Conservation (phyloP, 1,139 yeast species). For the Debaryomyces singareniensis region DNA sequence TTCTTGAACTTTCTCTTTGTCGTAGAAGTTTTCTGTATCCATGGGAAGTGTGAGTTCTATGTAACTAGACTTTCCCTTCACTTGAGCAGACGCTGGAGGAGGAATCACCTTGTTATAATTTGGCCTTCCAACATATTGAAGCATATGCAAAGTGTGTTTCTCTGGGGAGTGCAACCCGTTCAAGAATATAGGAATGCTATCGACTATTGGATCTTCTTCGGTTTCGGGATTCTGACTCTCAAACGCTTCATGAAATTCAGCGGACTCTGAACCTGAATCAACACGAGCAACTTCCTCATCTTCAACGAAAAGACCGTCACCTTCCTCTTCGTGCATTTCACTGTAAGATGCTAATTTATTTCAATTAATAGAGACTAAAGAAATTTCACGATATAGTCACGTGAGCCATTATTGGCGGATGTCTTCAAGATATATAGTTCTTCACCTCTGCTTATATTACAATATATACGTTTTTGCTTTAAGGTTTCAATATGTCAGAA, state of each 20-base stretch:
- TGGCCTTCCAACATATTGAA: slow-evolving; percentile 74
- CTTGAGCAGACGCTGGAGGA: slow-evolving; percentile 42
- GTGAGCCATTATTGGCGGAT: neutral
- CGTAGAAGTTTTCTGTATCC: slow-evolving; percentile 59
- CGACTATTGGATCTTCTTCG: slow-evolving; percentile 71
- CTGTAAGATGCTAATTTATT: too few relatives aligned
- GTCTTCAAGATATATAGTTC: neutral
- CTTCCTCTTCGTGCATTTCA: slow-evolving; percentile 1
- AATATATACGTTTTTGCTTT: too few relatives aligned
- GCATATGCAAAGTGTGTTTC: slow-evolving; percentile 21
- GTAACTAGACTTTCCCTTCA: slow-evolving; percentile 52
- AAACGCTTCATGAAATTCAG: slow-evolving; percentile 7
- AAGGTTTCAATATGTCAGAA: too few relatives aligned
- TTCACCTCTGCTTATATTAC: too few relatives aligned
- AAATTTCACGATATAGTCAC: too few relatives aligned
- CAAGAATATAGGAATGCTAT: slow-evolving; percentile 60
- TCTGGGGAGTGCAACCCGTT: slow-evolving; percentile 4
- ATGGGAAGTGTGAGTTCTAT: slow-evolving; percentile 71
- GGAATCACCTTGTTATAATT: slow-evolving; percentile 39
- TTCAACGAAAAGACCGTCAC: slow-evolving; percentile 8
- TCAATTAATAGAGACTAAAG: too few relatives aligned
- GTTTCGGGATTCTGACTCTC: slow-evolving; percentile 19
- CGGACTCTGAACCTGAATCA: slow-evolving; percentile 6
- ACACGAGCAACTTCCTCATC: slow-evolving; percentile 11
- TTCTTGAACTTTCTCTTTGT: slow-evolving; percentile 52